Percentiles rank a stretch among this genome's conserved stretches.
phyloP scores from a whole-genome alignment of 2,329 filamentous ascomycete genomes.

The Calonectria ilicicola region DNA sequence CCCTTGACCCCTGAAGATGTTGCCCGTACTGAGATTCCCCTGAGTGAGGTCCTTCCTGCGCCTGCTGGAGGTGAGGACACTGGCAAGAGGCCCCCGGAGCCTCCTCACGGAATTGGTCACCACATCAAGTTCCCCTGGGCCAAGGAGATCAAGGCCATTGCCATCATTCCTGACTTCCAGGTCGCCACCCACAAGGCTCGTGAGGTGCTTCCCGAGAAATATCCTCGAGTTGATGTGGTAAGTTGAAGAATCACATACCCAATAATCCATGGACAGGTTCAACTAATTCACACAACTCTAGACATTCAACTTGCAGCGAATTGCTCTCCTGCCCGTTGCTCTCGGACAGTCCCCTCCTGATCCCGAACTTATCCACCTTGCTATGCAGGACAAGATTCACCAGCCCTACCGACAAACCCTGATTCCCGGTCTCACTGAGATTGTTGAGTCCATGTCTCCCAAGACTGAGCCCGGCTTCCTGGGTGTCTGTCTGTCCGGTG shows the following conservation, averaged over 20 bases:
- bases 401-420: constrained; percentile 94
- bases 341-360: constrained; percentile 91
- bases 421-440: constrained; percentile 91
- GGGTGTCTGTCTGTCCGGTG: constrained; percentile 94
- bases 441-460: constrained; percentile 91
- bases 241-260: constrained; percentile 46
- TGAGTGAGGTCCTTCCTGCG: constrained; percentile 91
- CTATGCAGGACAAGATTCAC: constrained; percentile 99
- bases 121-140: constrained; percentile 97
- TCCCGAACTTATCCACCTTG: constrained; percentile 93
- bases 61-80: constrained; percentile 94
- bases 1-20: constrained; percentile 90
- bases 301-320: constrained; percentile 93
- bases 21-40: constrained; percentile 90
- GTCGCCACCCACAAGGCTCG: constrained; percentile 94
- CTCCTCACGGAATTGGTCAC: constrained; percentile 93
- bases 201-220: constrained; percentile 83
- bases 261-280: neutral
- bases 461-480: constrained; percentile 87
- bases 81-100: constrained; percentile 85
- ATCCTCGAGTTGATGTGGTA: constrained; percentile 86
- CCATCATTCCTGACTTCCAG: constrained; percentile 95
- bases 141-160: constrained; percentile 94
- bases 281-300: constrained; percentile 47
- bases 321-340: constrained; percentile 90